Conservation (phyloP, 805 yeast genomes). For the Cyberlindnera petersonii region DNA sequence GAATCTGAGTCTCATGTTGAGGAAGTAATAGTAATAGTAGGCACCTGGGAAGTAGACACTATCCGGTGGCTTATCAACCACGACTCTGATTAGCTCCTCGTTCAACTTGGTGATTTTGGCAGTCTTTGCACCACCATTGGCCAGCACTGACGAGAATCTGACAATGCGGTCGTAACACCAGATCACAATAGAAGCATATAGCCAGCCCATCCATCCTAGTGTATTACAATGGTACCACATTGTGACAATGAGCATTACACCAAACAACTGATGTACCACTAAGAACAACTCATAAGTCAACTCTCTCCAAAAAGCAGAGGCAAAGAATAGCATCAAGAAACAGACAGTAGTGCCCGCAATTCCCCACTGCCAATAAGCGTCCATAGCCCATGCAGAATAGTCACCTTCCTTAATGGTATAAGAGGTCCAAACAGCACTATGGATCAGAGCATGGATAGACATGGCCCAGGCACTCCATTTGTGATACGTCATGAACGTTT, state of each 20-base stretch:
- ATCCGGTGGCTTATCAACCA: slow-evolving; percentile 45
- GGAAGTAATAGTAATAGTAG: slow-evolving; percentile 53
- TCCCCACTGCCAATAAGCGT: slow-evolving; percentile 46
- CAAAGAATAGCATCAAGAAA: slow-evolving; percentile 44
- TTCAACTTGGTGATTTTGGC: slow-evolving; percentile 35
- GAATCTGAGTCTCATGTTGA: slow-evolving; percentile 40
- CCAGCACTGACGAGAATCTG: slow-evolving; percentile 49
- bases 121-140: slow-evolving; percentile 56
- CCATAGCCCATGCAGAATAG: slow-evolving; percentile 39
- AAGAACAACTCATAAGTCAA: slow-evolving; percentile 58
- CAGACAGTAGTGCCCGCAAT: slow-evolving; percentile 43
- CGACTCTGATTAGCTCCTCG: slow-evolving; percentile 39
- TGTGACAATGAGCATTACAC: slow-evolving; percentile 47
- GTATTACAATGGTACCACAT: slow-evolving; percentile 58
- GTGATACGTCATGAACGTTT: slow-evolving; percentile 61
- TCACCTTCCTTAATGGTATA: slow-evolving; percentile 41
- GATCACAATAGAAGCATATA: slow-evolving; percentile 52
- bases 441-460: slow-evolving; percentile 48
- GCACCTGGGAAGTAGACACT: slow-evolving; percentile 45
- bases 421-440: slow-evolving; percentile 52
- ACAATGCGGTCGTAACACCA: slow-evolving; percentile 68
- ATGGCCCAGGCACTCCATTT: slow-evolving; percentile 58
- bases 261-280: slow-evolving; percentile 52
- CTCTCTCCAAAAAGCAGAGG: slow-evolving; percentile 48
- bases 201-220: slow-evolving; percentile 48